Conservation (phyloP, 1,284 basidiomycete species). For the Coniophora puteana region DNA sequence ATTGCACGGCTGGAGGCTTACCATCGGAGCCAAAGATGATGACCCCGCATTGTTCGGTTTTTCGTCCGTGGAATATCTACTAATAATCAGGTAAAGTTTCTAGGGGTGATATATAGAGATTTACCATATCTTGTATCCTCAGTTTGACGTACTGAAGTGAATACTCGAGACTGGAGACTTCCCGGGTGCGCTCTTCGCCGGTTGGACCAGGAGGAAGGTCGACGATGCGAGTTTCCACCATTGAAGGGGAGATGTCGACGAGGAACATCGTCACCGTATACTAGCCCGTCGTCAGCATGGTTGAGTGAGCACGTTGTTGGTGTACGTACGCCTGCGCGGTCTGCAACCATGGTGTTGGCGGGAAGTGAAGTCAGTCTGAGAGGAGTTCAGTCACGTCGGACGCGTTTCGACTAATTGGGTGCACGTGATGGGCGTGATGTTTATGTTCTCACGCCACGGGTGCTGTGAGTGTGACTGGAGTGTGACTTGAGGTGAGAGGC, state of each 20-base stretch:
- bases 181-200: conserved; percentile 45
- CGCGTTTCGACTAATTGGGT: conserved; percentile 22
- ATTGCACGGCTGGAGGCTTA: conserved; percentile 24
- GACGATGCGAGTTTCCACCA: conserved; percentile 63
- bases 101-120: conserved; percentile 6
- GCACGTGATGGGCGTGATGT: conserved; percentile 26
- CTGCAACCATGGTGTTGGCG: conserved; percentile 57
- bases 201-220: conserved; percentile 52
- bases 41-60: conserved; percentile 89
- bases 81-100: not conserved
- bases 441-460: no score
- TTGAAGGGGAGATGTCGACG: conserved; percentile 83
- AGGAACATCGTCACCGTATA: conserved; percentile 85
- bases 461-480: no score
- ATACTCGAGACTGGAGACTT: conserved; percentile 79
- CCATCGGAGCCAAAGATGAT: conserved; percentile 82
- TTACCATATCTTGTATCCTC: conserved; percentile 86
- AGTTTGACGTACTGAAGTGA: conserved; percentile 83
- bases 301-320: conserved; percentile 1
- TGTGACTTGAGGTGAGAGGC: no score
- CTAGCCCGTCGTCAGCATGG: no score
- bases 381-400: conserved; percentile 17
- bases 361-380: conserved; percentile 9
- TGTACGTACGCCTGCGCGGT: conserved; percentile 65
- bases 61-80: conserved; percentile 84